These are phyloP conservation scores for Pisolithus albus DNA, from an alignment of 768 basidiomycete genomes.

Conservation along the genomic window DNA sequence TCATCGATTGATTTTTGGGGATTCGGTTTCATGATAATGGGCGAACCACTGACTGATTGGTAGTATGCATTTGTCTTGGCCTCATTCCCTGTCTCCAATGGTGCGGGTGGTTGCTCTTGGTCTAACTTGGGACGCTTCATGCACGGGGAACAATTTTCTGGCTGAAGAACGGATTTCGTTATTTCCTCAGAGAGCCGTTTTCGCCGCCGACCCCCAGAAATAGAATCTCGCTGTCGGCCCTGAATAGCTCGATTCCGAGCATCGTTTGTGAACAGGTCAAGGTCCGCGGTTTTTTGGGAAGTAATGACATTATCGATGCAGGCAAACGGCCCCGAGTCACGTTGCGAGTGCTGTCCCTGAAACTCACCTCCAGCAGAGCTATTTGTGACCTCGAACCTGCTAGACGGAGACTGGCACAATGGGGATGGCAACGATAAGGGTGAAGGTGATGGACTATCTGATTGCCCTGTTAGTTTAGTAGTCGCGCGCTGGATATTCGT, in stretches of 20 bases:
- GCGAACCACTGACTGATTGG: not conserved
- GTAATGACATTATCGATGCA: slow-evolving; percentile 12
- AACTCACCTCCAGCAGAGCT: not conserved
- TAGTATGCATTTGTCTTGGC: not conserved
- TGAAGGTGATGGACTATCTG: not conserved
- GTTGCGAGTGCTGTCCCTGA: not conserved
- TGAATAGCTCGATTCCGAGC: not conserved
- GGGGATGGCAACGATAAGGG: not conserved
- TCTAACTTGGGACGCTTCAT: slow-evolving; percentile 15
- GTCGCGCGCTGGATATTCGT: not conserved
- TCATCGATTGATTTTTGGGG: not conserved
- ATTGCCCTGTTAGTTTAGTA: slow-evolving; percentile 3
- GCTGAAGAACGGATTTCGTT: not conserved
- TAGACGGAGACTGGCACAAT: not conserved
- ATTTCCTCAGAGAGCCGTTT: not conserved
- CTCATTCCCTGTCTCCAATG: not conserved
- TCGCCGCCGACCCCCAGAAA: not conserved
- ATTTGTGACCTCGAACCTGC: not conserved
- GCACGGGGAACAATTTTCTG: slow-evolving; percentile 4
- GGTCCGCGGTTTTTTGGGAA: not conserved
- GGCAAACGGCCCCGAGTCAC: slow-evolving; percentile 8
- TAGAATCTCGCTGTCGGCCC: not conserved
- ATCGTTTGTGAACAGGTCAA: too few species aligned
- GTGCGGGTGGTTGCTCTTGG: not conserved
- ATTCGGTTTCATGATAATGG: not conserved